Percentiles rank a stretch among this genome's conserved stretches.
phyloP scores from a whole-genome alignment of 2,329 filamentous ascomycete species.

The Monilinia polystroma region DNA sequence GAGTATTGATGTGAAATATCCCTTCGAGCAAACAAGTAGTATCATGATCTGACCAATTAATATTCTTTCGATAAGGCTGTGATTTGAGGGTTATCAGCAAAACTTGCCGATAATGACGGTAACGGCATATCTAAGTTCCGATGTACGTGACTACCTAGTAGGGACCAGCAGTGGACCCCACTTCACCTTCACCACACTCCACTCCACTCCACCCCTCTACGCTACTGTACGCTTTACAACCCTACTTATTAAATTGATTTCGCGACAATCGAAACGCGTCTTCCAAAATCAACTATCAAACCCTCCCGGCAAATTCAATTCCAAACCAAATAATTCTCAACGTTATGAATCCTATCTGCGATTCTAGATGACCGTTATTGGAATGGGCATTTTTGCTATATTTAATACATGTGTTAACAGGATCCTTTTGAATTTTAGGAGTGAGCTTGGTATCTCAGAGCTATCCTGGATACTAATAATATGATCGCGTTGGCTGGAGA shows the following conservation, averaged over 20 bases:
- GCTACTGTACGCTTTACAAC: too few species aligned
- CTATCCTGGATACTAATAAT: not conserved
- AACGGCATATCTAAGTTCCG: not conserved
- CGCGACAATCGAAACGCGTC: slow-evolving; percentile 7
- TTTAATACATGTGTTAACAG: not conserved
- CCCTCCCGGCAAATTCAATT: not conserved
- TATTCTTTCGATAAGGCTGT: not conserved
- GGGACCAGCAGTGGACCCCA: too few species aligned
- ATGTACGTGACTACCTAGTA: not conserved
- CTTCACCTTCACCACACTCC: not conserved
- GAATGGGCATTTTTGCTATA: not conserved
- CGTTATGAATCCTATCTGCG: not conserved
- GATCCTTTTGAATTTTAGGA: not conserved
- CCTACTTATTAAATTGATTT: not conserved
- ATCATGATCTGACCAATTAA: not conserved
- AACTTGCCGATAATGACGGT: not conserved
- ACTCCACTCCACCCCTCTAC: not conserved
- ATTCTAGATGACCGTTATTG: not conserved
- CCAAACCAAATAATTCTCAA: not conserved
- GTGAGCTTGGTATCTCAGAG: not conserved
- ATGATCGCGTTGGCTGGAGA: not conserved
- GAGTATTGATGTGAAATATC: not conserved
- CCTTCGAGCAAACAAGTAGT: not conserved
- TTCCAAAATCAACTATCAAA: not conserved
- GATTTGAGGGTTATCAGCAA: not conserved